Conservation (phyloP, 2,329 filamentous ascomycete species). For the Diaporthe vaccinii region DNA sequence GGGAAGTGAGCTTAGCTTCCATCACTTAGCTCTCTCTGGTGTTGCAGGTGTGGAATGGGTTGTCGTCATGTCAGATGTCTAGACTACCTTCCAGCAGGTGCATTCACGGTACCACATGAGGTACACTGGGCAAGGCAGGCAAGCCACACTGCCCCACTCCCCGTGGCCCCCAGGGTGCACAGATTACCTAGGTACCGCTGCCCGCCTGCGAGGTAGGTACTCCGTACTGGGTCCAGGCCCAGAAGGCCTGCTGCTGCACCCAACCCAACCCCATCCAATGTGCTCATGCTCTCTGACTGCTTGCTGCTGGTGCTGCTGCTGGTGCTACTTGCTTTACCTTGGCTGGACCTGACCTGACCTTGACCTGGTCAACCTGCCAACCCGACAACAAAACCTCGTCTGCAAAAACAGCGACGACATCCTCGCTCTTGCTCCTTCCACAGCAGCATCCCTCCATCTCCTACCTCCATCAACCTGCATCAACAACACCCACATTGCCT, state of each 20-base stretch:
- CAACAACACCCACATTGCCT: slow-evolving; percentile 12
- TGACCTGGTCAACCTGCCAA: slow-evolving; percentile 8
- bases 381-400: slow-evolving; percentile 27
- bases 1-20: not conserved
- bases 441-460: slow-evolving; percentile 21
- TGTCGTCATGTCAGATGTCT: slow-evolving; percentile 6
- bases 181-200: slow-evolving; percentile 4
- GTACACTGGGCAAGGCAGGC: not conserved
- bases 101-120: not conserved
- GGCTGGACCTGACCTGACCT: slow-evolving; percentile 19
- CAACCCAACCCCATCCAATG: slow-evolving; percentile 20
- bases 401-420: slow-evolving; percentile 30
- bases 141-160: slow-evolving; percentile 7
- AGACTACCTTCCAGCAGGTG: not conserved
- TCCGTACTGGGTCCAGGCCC: slow-evolving; percentile 20
- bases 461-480: slow-evolving; percentile 32
- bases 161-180: slow-evolving; percentile 1
- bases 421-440: slow-evolving; percentile 19
- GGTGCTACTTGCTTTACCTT: not conserved
- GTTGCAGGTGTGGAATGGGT: slow-evolving; percentile 7
- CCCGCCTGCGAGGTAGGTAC: not conserved
- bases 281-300: slow-evolving; percentile 11
- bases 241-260: not conserved
- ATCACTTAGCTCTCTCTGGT: not conserved
- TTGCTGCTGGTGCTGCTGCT: not conserved